phyloP scores from a whole-genome alignment of 1,139 yeast species.

The Pichia sp. region DNA sequence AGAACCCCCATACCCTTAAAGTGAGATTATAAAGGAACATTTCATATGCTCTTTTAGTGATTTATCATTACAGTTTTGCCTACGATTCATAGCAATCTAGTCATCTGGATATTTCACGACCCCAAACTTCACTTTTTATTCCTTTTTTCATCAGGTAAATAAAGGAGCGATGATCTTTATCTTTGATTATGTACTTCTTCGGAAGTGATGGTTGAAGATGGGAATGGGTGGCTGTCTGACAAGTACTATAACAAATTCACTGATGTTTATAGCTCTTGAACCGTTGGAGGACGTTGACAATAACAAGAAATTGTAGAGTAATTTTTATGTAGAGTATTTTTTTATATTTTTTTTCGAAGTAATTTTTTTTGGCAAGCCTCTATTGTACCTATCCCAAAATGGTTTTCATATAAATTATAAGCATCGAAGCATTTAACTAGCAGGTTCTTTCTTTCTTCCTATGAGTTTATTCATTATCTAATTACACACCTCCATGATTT shows the following conservation, averaged over 20 bases:
- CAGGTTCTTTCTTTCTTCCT: neutral
- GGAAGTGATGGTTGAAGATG: constrained; percentile 85
- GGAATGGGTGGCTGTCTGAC: constrained; percentile 41
- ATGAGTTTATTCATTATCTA: neutral
- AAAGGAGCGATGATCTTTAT: constrained; percentile 99
- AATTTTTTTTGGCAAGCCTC: too few relatives aligned
- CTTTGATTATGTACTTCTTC: constrained; percentile 77
- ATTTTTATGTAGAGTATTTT: too few relatives aligned
- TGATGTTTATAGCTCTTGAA: neutral
- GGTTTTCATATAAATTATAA: too few relatives aligned
- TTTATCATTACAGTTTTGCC: constrained; percentile 59
- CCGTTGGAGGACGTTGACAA: constrained; percentile 4
- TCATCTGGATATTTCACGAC: constrained; percentile 44
- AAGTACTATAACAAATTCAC: constrained; percentile 15
- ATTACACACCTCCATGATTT: neutral
- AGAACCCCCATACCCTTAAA: constrained; percentile 92
- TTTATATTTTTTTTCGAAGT: too few relatives aligned
- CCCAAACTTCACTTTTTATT: constrained; percentile 25
- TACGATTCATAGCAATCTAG: constrained; percentile 63
- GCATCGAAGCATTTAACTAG: too few relatives aligned
- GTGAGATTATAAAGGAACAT: constrained; percentile 49
- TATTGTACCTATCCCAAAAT: neutral
- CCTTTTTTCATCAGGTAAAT: constrained; percentile 16
- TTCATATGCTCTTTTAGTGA: constrained; percentile 1
- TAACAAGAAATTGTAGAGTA: neutral